Conservation (phyloP, 2,329 filamentous ascomycete genomes). For the Diaporthe caulivora region DNA sequence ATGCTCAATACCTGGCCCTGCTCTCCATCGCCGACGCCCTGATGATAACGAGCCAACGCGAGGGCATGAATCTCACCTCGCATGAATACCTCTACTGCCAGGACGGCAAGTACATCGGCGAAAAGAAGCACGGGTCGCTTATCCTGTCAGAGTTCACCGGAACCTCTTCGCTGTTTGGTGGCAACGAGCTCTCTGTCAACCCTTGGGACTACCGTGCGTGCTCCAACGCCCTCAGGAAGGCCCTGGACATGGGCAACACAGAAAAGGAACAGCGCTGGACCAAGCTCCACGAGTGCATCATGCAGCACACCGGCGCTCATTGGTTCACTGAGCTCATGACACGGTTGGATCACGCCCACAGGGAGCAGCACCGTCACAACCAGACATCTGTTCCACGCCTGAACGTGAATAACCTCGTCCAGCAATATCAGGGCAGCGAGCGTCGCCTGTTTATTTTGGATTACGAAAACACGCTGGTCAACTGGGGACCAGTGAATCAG, state of each 20-base stretch:
- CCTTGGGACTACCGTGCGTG: slow-evolving; percentile 95
- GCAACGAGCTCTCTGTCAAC: slow-evolving; percentile 87
- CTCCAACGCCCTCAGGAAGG: slow-evolving; percentile 85
- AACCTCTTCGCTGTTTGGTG: slow-evolving; percentile 85
- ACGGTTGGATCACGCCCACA: slow-evolving; percentile 80
- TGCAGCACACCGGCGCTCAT: slow-evolving; percentile 84
- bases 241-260: slow-evolving; percentile 81
- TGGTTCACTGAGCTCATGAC: slow-evolving; percentile 86
- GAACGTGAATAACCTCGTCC: slow-evolving; percentile 73
- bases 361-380: slow-evolving; percentile 87
- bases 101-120: slow-evolving; percentile 77
- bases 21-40: slow-evolving; percentile 90
- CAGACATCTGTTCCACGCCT: slow-evolving; percentile 89
- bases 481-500: slow-evolving; percentile 85
- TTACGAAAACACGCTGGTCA: slow-evolving; percentile 92
- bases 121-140: slow-evolving; percentile 87
- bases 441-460: slow-evolving; percentile 89
- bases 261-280: slow-evolving; percentile 83
- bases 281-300: slow-evolving; percentile 78
- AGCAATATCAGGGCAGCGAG: slow-evolving; percentile 74
- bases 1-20: slow-evolving; percentile 91
- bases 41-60: slow-evolving; percentile 94
- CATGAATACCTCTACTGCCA: slow-evolving; percentile 96
- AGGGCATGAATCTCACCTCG: slow-evolving; percentile 96
- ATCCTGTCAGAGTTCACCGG: slow-evolving; percentile 97